Percentiles rank a stretch among this genome's conserved stretches.
These are phyloP conservation scores for Populus alba DNA, from an alignment of 345 rosid genomes.

Conservation along the genomic window DNA sequence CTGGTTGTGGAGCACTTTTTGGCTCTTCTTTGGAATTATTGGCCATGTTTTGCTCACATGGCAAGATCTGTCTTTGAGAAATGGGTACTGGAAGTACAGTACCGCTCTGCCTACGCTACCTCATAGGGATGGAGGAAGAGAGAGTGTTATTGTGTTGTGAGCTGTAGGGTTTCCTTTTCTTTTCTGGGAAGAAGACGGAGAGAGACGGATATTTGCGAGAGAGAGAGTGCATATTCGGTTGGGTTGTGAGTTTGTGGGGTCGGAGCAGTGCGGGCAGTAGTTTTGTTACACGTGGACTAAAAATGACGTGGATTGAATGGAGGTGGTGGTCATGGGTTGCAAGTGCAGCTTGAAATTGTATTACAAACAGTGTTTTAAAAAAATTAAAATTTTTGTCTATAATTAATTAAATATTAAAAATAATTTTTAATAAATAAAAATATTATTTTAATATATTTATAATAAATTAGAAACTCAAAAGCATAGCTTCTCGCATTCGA, in stretches of 20 bases:
- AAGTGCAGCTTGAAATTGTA: no score
- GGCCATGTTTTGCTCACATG: slow-evolving; percentile 43
- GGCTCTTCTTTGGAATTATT: slow-evolving; percentile 62
- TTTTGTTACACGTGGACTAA: background rate
- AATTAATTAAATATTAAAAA: no score
- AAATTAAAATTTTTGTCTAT: no score
- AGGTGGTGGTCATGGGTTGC: no score
- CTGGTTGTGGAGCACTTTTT: slow-evolving; percentile 58
- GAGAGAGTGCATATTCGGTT: background rate
- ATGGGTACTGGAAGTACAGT: background rate
- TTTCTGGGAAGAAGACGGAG: background rate
- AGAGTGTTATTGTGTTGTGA: no score
- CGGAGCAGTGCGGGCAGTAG: background rate
- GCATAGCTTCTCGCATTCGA: no score
- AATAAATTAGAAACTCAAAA: no score
- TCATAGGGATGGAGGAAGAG: background rate
- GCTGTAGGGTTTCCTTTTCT: background rate
- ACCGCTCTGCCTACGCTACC: background rate
- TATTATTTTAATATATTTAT: no score
- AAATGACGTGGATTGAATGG: no score
- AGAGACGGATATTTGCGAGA: background rate
- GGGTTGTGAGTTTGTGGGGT: background rate
- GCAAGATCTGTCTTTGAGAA: background rate
- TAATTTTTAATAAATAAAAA: no score
- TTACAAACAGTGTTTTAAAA: no score